Conservation (phyloP, 1,139 yeast species). For the Pichia sp. region DNA sequence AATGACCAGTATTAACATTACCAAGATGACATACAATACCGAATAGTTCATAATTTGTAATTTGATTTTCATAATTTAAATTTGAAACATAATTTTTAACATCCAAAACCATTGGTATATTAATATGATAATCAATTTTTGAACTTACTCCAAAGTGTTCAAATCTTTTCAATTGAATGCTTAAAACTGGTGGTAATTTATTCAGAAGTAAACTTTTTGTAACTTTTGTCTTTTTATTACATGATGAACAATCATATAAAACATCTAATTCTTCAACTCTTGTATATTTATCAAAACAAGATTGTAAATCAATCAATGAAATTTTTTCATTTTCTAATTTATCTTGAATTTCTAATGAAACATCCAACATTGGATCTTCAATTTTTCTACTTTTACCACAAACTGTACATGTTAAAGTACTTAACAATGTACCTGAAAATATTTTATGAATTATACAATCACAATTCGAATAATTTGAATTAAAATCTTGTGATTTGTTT, state of each 20-base stretch:
- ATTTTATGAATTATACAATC: constrained; percentile 76
- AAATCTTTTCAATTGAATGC: constrained; percentile 82
- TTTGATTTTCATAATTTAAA: constrained; percentile 10
- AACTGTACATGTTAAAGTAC: constrained; percentile 65
- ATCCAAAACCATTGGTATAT: constrained; percentile 67
- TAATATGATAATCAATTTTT: constrained; percentile 71
- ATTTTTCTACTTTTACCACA: constrained; percentile 65
- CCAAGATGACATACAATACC: constrained; percentile 89
- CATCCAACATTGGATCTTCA: constrained; percentile 84
- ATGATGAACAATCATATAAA: constrained; percentile 61
- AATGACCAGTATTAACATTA: constrained; percentile 91
- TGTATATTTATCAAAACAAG: constrained; percentile 74
- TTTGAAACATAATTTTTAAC: constrained; percentile 53
- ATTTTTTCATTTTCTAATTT: constrained; percentile 14
- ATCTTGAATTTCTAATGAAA: constrained; percentile 66
- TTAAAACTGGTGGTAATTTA: constrained; percentile 68
- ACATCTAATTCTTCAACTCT: constrained; percentile 70
- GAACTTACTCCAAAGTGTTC: constrained; percentile 66
- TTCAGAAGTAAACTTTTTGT: constrained; percentile 64
- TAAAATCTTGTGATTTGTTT: not conserved
- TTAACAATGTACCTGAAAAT: constrained; percentile 67
- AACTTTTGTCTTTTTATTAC: constrained; percentile 58
- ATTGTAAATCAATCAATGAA: constrained; percentile 35
- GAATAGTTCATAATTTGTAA: constrained; percentile 55
- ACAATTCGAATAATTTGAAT: constrained; percentile 35